Conservation (phyloP, 2,329 filamentous ascomycete genomes). For the Helotiales sp. region DNA sequence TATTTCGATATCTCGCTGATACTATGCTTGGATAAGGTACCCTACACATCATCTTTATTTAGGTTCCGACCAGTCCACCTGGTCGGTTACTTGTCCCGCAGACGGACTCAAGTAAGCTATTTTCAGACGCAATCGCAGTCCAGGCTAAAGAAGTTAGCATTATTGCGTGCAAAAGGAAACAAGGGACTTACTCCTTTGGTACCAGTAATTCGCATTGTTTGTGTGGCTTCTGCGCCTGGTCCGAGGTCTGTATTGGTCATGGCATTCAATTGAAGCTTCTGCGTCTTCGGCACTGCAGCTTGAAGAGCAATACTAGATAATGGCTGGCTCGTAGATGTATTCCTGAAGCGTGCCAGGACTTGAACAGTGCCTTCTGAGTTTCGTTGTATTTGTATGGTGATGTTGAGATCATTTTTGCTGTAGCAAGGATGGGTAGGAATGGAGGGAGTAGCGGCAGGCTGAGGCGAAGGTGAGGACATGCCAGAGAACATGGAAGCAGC, state of each 20-base stretch:
- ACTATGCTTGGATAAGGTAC: not conserved
- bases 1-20: not conserved
- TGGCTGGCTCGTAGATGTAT: conserved; percentile 63
- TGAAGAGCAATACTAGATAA: conserved; percentile 81
- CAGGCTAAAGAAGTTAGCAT: conserved; percentile 54
- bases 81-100: conserved; percentile 74
- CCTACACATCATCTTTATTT: conserved; percentile 16
- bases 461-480: conserved; percentile 50
- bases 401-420: conserved; percentile 78
- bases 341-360: conserved; percentile 80
- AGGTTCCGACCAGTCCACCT: conserved; percentile 95
- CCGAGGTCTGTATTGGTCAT: conserved; percentile 80
- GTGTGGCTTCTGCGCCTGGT: conserved; percentile 79
- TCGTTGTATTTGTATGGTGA: conserved; percentile 82
- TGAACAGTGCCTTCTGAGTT: conserved; percentile 79
- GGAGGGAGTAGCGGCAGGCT: conserved; percentile 43
- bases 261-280: conserved; percentile 87
- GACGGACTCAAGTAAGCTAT: conserved; percentile 75
- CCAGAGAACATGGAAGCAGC: conserved; percentile 50
- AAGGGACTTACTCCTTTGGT: conserved; percentile 78
- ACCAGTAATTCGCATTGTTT: conserved; percentile 84
- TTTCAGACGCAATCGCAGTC: conserved; percentile 80
- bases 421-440: conserved; percentile 71
- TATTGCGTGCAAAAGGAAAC: not conserved
- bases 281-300: conserved; percentile 93